A percentile compares a stretch with the other conserved stretches of the same genome.
phyloP scores from a whole-genome alignment of 139 green algal species.

The Chara braunii region DNA sequence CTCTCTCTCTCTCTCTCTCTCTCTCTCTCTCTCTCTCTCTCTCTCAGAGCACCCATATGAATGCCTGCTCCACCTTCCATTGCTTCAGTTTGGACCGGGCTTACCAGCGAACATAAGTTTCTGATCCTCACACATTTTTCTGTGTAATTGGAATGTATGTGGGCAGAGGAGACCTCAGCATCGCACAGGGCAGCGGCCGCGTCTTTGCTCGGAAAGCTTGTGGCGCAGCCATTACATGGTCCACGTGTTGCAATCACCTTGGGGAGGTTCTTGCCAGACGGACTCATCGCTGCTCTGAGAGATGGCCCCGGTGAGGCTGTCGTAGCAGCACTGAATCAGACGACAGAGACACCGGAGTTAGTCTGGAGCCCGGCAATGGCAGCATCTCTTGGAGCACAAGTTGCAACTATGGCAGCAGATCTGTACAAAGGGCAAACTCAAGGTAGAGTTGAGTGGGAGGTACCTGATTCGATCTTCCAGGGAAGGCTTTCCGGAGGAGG shows the following conservation, averaged over 20 bases:
- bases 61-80: no score
- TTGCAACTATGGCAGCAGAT: slow-evolving; percentile 44
- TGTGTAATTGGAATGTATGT: no score
- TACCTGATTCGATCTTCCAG: background rate
- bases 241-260: slow-evolving; percentile 55
- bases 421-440: slow-evolving; percentile 43
- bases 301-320: slow-evolving; percentile 53
- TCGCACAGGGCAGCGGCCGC: slow-evolving; percentile 13
- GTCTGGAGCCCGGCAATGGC: slow-evolving; percentile 60
- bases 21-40: no score
- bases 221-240: slow-evolving; percentile 63
- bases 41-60: no score
- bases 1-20: no score
- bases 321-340: slow-evolving; percentile 47
- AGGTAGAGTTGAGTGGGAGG: background rate
- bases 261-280: slow-evolving; percentile 64
- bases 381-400: slow-evolving; percentile 46
- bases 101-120: no score
- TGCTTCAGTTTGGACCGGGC: no score
- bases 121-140: no score
- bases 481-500: background rate
- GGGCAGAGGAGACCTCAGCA: no score
- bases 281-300: slow-evolving; percentile 59
- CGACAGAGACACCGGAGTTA: slow-evolving; percentile 70
- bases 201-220: slow-evolving; percentile 36